These are phyloP conservation scores for Verruconis gallopava DNA, from an alignment of 2,329 filamentous ascomycete genomes.

Conservation along the genomic window DNA sequence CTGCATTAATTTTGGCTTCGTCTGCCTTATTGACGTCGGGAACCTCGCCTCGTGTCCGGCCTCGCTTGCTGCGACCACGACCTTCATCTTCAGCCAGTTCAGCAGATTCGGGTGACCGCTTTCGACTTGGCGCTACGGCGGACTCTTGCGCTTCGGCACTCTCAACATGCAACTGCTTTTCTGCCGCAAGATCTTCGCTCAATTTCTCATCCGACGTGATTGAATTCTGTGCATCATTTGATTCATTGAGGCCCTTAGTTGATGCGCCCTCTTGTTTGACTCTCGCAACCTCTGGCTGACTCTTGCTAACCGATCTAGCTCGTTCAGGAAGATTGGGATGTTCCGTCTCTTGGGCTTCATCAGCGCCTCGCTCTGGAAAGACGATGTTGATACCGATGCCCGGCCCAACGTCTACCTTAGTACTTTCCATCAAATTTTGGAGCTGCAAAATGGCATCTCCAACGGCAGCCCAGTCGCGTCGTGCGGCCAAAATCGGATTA, in stretches of 20 bases:
- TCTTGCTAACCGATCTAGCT: neutral
- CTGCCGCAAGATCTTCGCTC: neutral
- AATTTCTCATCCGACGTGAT: neutral
- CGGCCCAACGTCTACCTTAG: slow-evolving; percentile 7
- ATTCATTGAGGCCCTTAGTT: no score
- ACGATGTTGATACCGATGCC: slow-evolving; percentile 7
- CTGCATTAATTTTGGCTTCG: slow-evolving; percentile 39
- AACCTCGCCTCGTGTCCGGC: slow-evolving; percentile 39
- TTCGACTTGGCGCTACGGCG: slow-evolving; percentile 24
- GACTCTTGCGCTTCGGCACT: neutral
- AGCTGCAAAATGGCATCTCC: slow-evolving; percentile 9
- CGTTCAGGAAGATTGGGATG: neutral
- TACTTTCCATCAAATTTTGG: slow-evolving; percentile 1
- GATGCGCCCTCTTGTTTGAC: neutral
- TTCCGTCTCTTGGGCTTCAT: slow-evolving; percentile 17
- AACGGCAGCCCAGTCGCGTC: slow-evolving; percentile 8
- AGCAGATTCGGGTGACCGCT: slow-evolving; percentile 48
- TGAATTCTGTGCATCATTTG: neutral
- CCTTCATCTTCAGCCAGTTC: slow-evolving; percentile 47
- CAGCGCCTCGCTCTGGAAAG: slow-evolving; percentile 13
- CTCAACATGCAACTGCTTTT: neutral
- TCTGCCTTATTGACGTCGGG: slow-evolving; percentile 37
- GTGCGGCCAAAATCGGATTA: slow-evolving; percentile 1
- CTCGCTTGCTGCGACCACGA: slow-evolving; percentile 46
- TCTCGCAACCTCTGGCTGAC: neutral